Evolutionary conservation across 345 rosid species (phyloP), one percentile per base, ranked within the genome.

Genomic region (Arabis hirsuta): DNA sequence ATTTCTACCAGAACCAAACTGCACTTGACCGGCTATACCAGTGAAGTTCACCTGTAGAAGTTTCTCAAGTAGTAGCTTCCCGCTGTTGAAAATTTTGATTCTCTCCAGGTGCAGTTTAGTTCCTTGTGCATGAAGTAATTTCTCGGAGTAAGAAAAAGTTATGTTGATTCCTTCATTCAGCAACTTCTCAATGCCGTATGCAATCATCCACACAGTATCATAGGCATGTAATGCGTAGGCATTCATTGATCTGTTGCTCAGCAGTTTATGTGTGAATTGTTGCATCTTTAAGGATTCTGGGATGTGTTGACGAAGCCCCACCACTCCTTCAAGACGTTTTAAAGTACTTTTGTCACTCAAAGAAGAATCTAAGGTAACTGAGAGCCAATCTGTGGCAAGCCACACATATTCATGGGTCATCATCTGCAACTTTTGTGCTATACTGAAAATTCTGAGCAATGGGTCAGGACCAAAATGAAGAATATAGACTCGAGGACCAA

Each of bases 341-440:
- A 87, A 74, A 32, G 65, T 69, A 42, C 69, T 52, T 54, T 32
- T 73, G 54, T 78, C 79, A 12, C 26, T 47, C 9, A 81, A 72
- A 71, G 85, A 68, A 44, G 97, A 89, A 67, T 90, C 96, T 67
- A 90, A 65, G 22, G 94, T 84, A 53, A 89, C 68, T 73, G 96
- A 80, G 61, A 93, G 87, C 98, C 98, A 93, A 83, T 90, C 96
- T 7, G 98, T 89, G 58, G 95, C 85, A 6, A 93, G 74, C 98
- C 98, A 93, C 32, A 85, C 94, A 39, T 82, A 90, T 61, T 72
- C 73, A 59, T 69, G 60, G 24, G 78, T 82, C 96, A 93, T 85
- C 98, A 90, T 89, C 51, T 82, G 77, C 72, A 93, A 90, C 55
- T 83, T 75, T 63, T 82, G 62, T 3, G 91, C 96, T 51, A 82